Base-by-base conservation (phyloP, 148 eudicot genomes). In the Cornus suecica region DNA sequence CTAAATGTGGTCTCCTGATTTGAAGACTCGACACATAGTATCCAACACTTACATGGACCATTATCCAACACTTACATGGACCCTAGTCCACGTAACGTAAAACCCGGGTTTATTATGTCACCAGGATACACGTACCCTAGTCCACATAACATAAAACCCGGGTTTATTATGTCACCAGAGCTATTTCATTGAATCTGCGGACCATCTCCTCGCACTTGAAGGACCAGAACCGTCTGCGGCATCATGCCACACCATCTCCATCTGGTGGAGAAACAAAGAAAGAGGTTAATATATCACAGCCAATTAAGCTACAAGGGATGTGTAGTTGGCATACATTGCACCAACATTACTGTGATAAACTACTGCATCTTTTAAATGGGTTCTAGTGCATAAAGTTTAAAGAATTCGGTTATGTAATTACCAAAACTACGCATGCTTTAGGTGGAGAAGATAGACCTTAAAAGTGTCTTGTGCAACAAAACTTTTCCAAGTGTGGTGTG, bases 221-320 rank as follows among this genome's bases (percentile, higher is more conserved):
- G 91, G 75, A 69, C 90, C 89, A 65, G 89, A 81, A 64, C 45
- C 76, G 74, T 83, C 84, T n/a, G 85, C 58, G 32, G 87, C 77
- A 82, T 91, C 89, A 65, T 88, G 88, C 99, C 99, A 95, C 42
- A 90, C 86, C 84, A 89, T 79, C 88, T 91, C 99, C 92, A 95
- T 83, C 99, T 95, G 84, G 29, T 64, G 76, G 76, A 14, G 69
- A 52, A 71, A 60, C 75, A 51, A 72, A 42, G 62, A 58, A 0
- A 58, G 0, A 18, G 18, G 62, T 26, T 13, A 65, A 30, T 24
- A 30, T 24, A 32, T 63, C 30, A 30, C 70, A 42, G 45, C 15
- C 30, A 64, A 65, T 11, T 58, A 1, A 45, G 11, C 52, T 45
- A 9, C 8, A 8, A 45, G 0, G 52, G 52, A 45, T 2, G 52